Base-by-base conservation (phyloP, 2,329 filamentous ascomycete genomes). In the Camillea tinctor region DNA sequence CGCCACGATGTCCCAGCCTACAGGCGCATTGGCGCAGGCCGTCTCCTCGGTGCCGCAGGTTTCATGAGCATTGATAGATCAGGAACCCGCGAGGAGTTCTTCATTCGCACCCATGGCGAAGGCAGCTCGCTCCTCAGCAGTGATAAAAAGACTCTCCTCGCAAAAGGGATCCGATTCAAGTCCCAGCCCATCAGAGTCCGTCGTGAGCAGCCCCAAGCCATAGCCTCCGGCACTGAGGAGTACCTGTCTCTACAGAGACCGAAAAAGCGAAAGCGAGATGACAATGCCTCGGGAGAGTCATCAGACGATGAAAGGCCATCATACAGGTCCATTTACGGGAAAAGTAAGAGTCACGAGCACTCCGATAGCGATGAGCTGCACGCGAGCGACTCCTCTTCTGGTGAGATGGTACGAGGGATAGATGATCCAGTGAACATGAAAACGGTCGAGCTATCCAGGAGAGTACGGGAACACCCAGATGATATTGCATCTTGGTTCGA, bases 401-500 rank as follows among this genome's bases (percentile, higher is more conserved):
- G 73, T 40, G 65, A 72, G 22, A 64, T 71, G 3, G 69, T 65
- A 13, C 53, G 73, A 19, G 72, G 72, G 20, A 60, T 72, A 8
- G 76, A 80, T 54, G 77, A 81, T 26, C 78, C 82, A 1, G 72
- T 84, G 2, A 84, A 79, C 51, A 76, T 81, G 69, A 83, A 77
- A 59, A 86, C 86, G 15, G 79, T 88, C 0, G 79, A 87, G 55
- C 78, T 97, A 7, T 85, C 83, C 2, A 84, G 82, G 13, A 81
- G 74, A 26, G 86, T 92, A 36, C 87, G 89, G 58, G 79, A 88
- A 1, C 74, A 85, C 21, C 91, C 93, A 1, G 73, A 81, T 5
- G 84, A 96, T 68, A 79, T 91, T 20, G 78, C 87, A 50, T 81
- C 86, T 19, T 98, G 94, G 94, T 74, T 96, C 17, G 81, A 85